A percentile compares a stretch with the other conserved stretches of the same genome.
These are phyloP conservation scores for Pyrenochaeta sp. DNA, from an alignment of 2,329 filamentous ascomycete genomes.

Conservation along the genomic window DNA sequence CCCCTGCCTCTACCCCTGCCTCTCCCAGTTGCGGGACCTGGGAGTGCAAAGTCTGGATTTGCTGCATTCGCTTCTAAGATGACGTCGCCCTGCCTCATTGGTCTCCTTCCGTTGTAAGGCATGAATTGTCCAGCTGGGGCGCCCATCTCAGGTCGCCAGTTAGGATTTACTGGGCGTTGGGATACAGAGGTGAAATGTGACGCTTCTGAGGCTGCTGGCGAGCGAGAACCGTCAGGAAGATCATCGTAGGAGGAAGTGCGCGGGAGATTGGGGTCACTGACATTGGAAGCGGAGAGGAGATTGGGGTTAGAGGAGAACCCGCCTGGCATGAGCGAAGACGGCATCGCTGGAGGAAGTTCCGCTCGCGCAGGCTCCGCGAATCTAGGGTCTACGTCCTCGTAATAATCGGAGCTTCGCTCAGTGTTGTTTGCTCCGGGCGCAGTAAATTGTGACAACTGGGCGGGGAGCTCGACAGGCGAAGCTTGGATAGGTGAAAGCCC, in stretches of 20 bases:
- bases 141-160: slow-evolving; percentile 71
- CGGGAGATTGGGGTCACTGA: slow-evolving; percentile 46
- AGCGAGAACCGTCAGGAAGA: slow-evolving; percentile 69
- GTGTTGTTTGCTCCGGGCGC: slow-evolving; percentile 25
- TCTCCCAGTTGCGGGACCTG: slow-evolving; percentile 53
- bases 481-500: slow-evolving; percentile 52
- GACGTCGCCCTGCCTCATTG: slow-evolving; percentile 70
- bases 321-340: slow-evolving; percentile 45
- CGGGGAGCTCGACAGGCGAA: slow-evolving; percentile 46
- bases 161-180: slow-evolving; percentile 86
- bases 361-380: slow-evolving; percentile 67
- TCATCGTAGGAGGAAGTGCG: slow-evolving; percentile 68
- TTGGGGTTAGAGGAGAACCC: slow-evolving; percentile 41
- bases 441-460: slow-evolving; percentile 38
- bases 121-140: slow-evolving; percentile 49
- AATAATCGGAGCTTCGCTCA: slow-evolving; percentile 68
- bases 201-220: slow-evolving; percentile 76
- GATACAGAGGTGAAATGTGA: slow-evolving; percentile 91
- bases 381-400: slow-evolving; percentile 91
- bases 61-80: slow-evolving; percentile 68
- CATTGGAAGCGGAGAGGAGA: slow-evolving; percentile 33
- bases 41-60: slow-evolving; percentile 87
- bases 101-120: slow-evolving; percentile 41
- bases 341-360: slow-evolving; percentile 38
- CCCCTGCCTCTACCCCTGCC: slow-evolving; percentile 42